Evolutionary conservation across 176 grass and related monocot species (phyloP), one percentile per base, ranked within the genome.

Genomic region (Eragrostis nindensis): DNA sequence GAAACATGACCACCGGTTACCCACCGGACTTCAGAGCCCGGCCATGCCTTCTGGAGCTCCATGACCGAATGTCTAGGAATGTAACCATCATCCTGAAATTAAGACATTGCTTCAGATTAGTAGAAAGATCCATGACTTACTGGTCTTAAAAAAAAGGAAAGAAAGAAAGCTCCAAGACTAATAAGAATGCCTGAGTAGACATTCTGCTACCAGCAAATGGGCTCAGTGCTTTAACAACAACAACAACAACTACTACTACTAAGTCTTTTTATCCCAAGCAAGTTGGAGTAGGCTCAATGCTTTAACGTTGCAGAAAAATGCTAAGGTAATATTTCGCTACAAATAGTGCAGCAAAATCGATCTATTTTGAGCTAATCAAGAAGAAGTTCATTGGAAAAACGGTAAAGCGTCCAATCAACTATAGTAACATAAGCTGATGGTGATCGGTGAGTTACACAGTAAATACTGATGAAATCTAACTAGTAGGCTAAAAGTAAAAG

Each of bases 11-110:
- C 96, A 5, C 96, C 89, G 1, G 88, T 95, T 26, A 99, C 96
- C 96, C 93, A 91, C 63, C 96, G 87, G 29, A 95, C 90, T 81
- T 99, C 93, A 14, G 93, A 99, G 14, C 93, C 93, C 2, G 90
- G 96, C 83, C 96, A 95, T 65, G 92, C 96, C 82, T 85, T 93
- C 59, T 99, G 92, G 48, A 99, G 92, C 84, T 99, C 84, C 76
- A 95, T 65, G 32, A 98, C 82, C 16, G 95, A 98, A 89, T 98
- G 92, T 81, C 82, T 93, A 5, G 88, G 92, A 76, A 98, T 98
- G 69, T 98, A 98, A 42, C 92, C 96, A 7, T 95, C 96, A 74
- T 98, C 96, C 96, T 95, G 84, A 63, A 79, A 69, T 46, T 63
- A 78, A 25, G 59, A 53, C 44, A 64, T 53, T 70, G 60, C 7